Conservation (phyloP, 805 yeast species). For the Gaillardinia entomophila region DNA sequence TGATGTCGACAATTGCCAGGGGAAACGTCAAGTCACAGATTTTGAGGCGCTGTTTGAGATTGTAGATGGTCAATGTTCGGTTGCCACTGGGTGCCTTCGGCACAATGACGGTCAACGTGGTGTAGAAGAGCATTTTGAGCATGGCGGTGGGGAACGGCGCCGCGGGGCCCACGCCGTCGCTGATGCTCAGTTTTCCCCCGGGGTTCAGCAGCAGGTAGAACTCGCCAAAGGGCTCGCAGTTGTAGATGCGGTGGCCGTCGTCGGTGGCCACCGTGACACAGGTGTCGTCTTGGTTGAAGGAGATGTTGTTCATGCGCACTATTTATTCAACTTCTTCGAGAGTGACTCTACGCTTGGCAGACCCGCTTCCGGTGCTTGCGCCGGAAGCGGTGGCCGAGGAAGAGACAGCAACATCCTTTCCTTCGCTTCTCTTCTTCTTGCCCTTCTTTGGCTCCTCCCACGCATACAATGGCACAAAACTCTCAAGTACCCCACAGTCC, state of each 20-base stretch:
- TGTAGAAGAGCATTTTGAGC: conserved; percentile 35
- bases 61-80: conserved; percentile 31
- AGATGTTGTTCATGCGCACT: conserved; percentile 27
- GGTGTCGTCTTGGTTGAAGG: conserved; percentile 38
- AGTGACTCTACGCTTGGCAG: conserved; percentile 29
- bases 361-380: conserved; percentile 7
- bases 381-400: conserved; percentile 10
- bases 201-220: conserved; percentile 22
- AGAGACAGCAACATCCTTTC: conserved; percentile 8
- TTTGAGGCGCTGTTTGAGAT: conserved; percentile 36
- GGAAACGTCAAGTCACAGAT: conserved; percentile 91
- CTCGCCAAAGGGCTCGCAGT: conserved; percentile 43
- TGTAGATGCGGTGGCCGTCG: conserved; percentile 30
- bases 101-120: conserved; percentile 35
- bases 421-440: conserved; percentile 16
- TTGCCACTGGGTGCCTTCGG: conserved; percentile 24
- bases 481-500: conserved; percentile 89
- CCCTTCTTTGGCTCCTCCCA: conserved; percentile 53
- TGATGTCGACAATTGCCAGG: conserved; percentile 62
- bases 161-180: background rate
- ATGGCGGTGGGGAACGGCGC: conserved; percentile 20
- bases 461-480: conserved; percentile 84
- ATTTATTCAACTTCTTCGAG: conserved; percentile 38
- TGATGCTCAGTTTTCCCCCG: background rate
- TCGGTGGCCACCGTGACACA: conserved; percentile 32